These are phyloP conservation scores for Ogataea hybrid DNA, from an alignment of 1,139 yeast species.

Conservation along the genomic window DNA sequence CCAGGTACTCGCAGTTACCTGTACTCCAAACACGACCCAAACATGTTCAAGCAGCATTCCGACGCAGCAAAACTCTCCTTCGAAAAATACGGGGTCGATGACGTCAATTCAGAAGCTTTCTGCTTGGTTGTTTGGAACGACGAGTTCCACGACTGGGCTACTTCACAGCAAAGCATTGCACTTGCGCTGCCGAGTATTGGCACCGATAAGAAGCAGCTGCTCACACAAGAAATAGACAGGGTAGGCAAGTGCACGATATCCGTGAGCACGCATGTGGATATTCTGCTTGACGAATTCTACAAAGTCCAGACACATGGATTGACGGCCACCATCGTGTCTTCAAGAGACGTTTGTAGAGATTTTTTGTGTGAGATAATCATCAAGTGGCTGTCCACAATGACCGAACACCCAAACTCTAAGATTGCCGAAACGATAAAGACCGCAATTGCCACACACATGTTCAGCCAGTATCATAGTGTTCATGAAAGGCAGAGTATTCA, in stretches of 20 bases:
- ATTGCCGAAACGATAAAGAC: slow-evolving; percentile 37
- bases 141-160: slow-evolving; percentile 59
- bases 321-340: slow-evolving; percentile 46
- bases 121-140: slow-evolving; percentile 68
- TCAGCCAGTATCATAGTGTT: slow-evolving; percentile 12
- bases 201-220: slow-evolving; percentile 31
- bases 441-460: slow-evolving; percentile 30
- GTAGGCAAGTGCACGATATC: slow-evolving; percentile 19
- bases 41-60: slow-evolving; percentile 12
- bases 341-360: slow-evolving; percentile 18
- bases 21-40: not conserved
- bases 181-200: slow-evolving; percentile 39
- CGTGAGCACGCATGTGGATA: slow-evolving; percentile 33
- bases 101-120: slow-evolving; percentile 20
- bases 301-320: slow-evolving; percentile 49
- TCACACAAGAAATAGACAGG: slow-evolving; percentile 38
- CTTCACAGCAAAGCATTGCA: slow-evolving; percentile 39
- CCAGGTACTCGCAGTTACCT: slow-evolving; percentile 11
- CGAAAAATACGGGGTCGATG: slow-evolving; percentile 15
- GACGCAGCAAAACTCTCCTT: slow-evolving; percentile 16
- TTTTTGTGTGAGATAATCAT: slow-evolving; percentile 34
- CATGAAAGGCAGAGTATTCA: slow-evolving; percentile 3
- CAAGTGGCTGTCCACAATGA: slow-evolving; percentile 47
- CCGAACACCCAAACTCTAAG: slow-evolving; percentile 34
- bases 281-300: slow-evolving; percentile 24